A percentile compares a stretch with the other conserved stretches of the same genome.
Evolutionary conservation across 129 eudicot species (phyloP).

Genomic region (Lactuca saligna): DNA sequence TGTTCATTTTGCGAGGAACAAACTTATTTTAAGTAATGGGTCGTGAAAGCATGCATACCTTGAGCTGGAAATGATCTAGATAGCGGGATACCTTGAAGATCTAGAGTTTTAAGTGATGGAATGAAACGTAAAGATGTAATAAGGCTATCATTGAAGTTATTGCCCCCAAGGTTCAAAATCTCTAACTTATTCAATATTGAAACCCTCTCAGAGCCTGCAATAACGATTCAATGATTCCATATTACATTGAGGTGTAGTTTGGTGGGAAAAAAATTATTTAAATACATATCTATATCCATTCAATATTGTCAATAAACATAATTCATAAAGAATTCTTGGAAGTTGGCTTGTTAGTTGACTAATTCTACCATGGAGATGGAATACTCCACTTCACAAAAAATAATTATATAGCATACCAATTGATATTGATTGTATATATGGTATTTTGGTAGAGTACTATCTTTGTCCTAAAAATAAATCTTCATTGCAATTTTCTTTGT

Average conservation of each 20-base stretch:
- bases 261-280: too few species aligned
- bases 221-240: neutral
- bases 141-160: slow-evolving; percentile 12
- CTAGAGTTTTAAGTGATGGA: slow-evolving; percentile 1
- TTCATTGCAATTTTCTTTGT: neutral
- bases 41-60: slow-evolving; percentile 1
- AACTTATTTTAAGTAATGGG: neutral
- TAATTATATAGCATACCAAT: too few species aligned
- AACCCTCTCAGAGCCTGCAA: slow-evolving; percentile 7
- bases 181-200: slow-evolving; percentile 14
- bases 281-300: neutral
- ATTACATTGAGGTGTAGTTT: neutral
- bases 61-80: slow-evolving; percentile 12
- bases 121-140: slow-evolving; percentile 9
- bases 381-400: too few species aligned
- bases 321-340: too few species aligned
- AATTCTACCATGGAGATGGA: too few species aligned
- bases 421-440: too few species aligned
- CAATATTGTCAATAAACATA: too few species aligned
- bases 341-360: too few species aligned
- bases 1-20: neutral
- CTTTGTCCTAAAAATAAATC: neutral
- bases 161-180: neutral
- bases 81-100: neutral
- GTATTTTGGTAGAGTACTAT: too few species aligned